These are phyloP conservation scores for cucumber (Cucumis sativus) DNA, from an alignment of 306 rosid genomes.

Conservation along the genomic window DNA sequence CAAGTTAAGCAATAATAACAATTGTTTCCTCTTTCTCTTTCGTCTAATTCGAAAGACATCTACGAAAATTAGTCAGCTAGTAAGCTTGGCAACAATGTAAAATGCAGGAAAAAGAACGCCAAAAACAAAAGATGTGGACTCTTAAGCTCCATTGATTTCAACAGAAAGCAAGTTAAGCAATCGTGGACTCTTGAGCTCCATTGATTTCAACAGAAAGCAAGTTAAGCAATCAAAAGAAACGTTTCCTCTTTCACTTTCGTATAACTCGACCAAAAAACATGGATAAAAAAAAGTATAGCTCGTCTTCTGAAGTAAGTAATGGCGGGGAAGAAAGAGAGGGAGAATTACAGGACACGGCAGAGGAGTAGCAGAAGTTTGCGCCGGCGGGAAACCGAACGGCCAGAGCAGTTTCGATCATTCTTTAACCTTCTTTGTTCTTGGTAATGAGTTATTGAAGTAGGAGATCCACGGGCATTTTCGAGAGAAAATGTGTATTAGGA, in stretches of 20 bases:
- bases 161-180: no score
- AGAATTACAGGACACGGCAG: conserved; percentile 29
- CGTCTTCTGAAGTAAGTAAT: not conserved
- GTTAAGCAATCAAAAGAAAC: not conserved
- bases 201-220: not conserved
- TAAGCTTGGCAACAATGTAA: not conserved
- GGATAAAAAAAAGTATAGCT: not conserved
- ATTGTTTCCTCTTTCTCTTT: not conserved
- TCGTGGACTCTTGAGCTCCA: not conserved
- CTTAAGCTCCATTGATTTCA: not conserved
- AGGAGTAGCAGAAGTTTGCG: conserved; percentile 29
- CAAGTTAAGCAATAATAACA: not conserved
- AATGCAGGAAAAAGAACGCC: not conserved
- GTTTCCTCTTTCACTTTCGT: not conserved
- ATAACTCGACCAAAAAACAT: not conserved
- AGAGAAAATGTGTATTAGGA: not conserved
- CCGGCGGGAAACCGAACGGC: conserved; percentile 51
- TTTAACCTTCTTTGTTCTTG: conserved; percentile 11
- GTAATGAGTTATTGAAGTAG: not conserved
- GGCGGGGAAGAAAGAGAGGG: conserved; percentile 7
- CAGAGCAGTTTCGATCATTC: conserved; percentile 58
- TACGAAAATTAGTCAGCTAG: not conserved
- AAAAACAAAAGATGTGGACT: not conserved
- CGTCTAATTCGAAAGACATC: not conserved
- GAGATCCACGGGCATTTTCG: conserved; percentile 7